Conservation (phyloP, 371 early-diverging fungal species). For the Mycotypha africana region DNA sequence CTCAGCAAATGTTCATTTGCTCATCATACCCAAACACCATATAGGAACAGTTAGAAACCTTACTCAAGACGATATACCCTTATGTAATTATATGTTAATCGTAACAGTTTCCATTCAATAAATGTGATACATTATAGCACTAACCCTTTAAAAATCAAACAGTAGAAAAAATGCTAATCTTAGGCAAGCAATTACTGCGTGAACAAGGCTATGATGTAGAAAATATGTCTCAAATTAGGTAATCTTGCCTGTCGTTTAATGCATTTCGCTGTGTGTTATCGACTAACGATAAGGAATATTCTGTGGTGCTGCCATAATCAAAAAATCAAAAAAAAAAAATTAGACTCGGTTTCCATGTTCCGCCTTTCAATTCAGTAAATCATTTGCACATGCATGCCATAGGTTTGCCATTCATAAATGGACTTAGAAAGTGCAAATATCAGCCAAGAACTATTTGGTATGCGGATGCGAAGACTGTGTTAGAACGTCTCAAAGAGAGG, state of each 20-base stretch:
- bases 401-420: slow-evolving; percentile 44
- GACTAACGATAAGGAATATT: too few relatives aligned
- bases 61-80: slow-evolving; percentile 30
- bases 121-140: not conserved
- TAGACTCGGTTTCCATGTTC: slow-evolving; percentile 65
- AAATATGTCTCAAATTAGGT: slow-evolving; percentile 16
- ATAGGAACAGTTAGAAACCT: slow-evolving; percentile 35
- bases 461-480: slow-evolving; percentile 10
- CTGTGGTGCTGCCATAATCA: too few relatives aligned
- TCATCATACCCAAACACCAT: slow-evolving; percentile 50
- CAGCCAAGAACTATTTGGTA: slow-evolving; percentile 25
- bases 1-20: slow-evolving; percentile 43
- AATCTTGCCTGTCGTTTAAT: too few relatives aligned
- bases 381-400: slow-evolving; percentile 62
- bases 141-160: too few relatives aligned
- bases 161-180: slow-evolving; percentile 40
- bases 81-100: too few relatives aligned
- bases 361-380: slow-evolving; percentile 56
- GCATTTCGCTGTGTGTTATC: too few relatives aligned
- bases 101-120: not conserved
- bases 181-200: slow-evolving; percentile 32
- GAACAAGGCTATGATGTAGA: slow-evolving; percentile 33
- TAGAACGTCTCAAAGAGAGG: slow-evolving; percentile 7
- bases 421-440: slow-evolving; percentile 21
- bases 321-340: too few relatives aligned